Evolutionary conservation across 2,329 filamentous ascomycete species (phyloP).

Genomic region (Dendryphion nanum): DNA sequence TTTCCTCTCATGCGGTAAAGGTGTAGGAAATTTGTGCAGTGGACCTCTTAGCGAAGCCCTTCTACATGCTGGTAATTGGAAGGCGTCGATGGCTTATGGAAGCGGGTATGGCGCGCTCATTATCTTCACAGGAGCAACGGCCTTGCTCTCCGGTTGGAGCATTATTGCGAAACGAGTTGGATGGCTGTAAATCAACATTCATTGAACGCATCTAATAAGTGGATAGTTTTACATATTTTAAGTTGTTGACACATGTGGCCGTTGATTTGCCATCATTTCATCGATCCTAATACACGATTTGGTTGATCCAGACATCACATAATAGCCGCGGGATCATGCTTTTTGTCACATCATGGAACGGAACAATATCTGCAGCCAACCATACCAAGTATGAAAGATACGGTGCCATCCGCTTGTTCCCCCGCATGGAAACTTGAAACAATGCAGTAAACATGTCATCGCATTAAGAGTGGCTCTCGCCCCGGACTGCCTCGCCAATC

Average conservation of each 20-base stretch:
- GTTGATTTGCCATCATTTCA: neutral
- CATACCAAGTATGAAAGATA: neutral
- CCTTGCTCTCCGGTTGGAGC: constrained; percentile 24
- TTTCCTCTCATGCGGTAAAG: constrained; percentile 49
- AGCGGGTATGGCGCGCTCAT: constrained; percentile 39
- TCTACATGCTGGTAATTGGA: constrained; percentile 36
- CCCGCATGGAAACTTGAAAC: neutral
- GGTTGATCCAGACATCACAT: neutral
- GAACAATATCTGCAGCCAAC: neutral
- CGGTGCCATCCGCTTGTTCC: neutral
- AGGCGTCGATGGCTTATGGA: constrained; percentile 38
- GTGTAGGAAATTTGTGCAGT: constrained; percentile 51
- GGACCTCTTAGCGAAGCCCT: constrained; percentile 53
- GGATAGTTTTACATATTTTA: too few species aligned
- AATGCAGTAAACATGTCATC: constrained; percentile 1
- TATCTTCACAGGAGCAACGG: constrained; percentile 38
- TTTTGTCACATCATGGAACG: neutral
- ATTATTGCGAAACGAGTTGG: constrained; percentile 29
- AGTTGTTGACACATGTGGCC: neutral
- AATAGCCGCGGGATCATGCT: neutral
- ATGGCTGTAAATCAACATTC: constrained; percentile 21
- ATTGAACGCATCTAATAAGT: neutral
- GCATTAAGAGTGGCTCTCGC: neutral
- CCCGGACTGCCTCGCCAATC: constrained; percentile 1
- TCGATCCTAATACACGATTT: neutral